Evolutionary conservation across 2,329 filamentous ascomycete species (phyloP), one percentile per base, ranked within the genome.

Genomic region (Cadophora sp.): DNA sequence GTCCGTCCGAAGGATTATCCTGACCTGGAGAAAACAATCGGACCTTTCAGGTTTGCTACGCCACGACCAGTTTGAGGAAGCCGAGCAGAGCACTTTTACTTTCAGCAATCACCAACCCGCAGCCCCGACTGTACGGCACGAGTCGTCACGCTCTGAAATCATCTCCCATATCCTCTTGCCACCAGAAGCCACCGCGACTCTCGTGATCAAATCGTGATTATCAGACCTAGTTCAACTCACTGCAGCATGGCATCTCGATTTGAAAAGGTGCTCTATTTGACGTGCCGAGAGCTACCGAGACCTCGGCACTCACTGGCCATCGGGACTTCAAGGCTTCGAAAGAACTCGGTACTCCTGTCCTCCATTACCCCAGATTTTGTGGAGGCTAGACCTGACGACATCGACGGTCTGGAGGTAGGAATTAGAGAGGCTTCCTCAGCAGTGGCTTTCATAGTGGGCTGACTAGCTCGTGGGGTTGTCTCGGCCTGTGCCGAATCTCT

Each of bases 291-390:
- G 34, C 59, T 29, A 46, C 24, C 40, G 22, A 61, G 37, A 24
- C 65, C 53, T 51, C 59, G 62, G 68, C 51, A 63, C 34, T 53
- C 40, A 51, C 46, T 26, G 59, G 48, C 63, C 53, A 27, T 68
- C 63, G 66, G 61, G 64, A 65, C 43, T 59, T 67, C 31, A 22
- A 66, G 63, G 55, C 43, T 64, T 62, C 62, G n/a, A n/a, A n/a
- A n/a, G n/a, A n/a, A n/a, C n/a, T n/a, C n/a, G 37, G 48, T 59
- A n/a, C 63, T 66, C 60, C 61, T 64, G 34, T 66, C 63, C 64
- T 64, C 46, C 40, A 51, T 63, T 70, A 67, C 69, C 64, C 66
- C 69, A 63, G 66, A 51, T 66, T 67, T 65, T 67, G 60, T 37
- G 31, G 24, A 60, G n/a, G 24, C 31, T 43, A 59, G 58, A 24